Base-by-base conservation (phyloP, 495 filamentous ascomycete genomes). In the Penicillium chermesinum region DNA sequence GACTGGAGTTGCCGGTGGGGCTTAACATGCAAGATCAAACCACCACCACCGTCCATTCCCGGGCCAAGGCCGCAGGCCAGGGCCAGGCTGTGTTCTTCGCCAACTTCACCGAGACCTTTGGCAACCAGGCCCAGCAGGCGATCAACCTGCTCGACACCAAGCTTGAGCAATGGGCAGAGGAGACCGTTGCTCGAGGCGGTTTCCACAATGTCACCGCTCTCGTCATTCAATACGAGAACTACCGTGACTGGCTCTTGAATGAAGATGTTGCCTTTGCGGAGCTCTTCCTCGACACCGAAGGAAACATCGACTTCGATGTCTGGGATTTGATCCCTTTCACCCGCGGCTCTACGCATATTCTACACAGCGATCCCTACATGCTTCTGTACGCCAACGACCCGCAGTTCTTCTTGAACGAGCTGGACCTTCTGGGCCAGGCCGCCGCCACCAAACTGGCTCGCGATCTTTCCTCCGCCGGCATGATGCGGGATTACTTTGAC, bases 1-100 rank as follows among this genome's bases (percentile, higher is more conserved):
- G 76, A 2, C 74, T 76, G 2, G 79, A 79, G 2, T 59, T 81
- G 8, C 77, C 77, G 2, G 74, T 76, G 12, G 74, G 74, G 6
- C 53, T 68, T 38, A 75, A 76, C 44, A 58, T 75, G 42, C 67
- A 69, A 40, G 71, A 77, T 41, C 74, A 74, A 39, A 55, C 67
- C 7, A 57, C 59, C 9, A 61, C 58, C 2, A 51, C 53, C 21
- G 55, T 62, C 9, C 32, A 19, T n/a, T 50, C 58, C 4, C 22
- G 50, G 2, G 36, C 44, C 41, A 53, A 46, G 0, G 0, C 41
- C 1, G 14, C 21, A 20, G 52, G 58, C 5, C 61, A 64, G 30
- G 61, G 61, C n/a, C 58, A 64, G 32, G 61, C 55, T 16, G 55
- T 38, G 15, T 64, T 55, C 44, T 64, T 64, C 25, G 58, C 58